A percentile compares a stretch with the other conserved stretches of the same genome.
These are phyloP conservation scores for Sugiyamaella castrensis DNA, from an alignment of 1,139 yeast species.

Conservation along the genomic window DNA sequence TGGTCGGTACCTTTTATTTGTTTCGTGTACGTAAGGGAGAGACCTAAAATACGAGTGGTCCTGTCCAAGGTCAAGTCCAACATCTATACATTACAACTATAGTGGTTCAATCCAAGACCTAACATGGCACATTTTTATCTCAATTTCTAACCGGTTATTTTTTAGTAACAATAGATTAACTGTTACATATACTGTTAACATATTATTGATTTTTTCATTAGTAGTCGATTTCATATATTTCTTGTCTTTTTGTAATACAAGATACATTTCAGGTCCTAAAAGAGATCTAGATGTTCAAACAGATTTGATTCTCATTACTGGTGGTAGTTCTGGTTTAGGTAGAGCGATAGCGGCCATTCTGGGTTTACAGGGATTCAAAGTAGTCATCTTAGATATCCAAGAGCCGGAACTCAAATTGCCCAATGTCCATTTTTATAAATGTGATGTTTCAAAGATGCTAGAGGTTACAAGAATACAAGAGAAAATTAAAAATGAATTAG, in stretches of 20 bases:
- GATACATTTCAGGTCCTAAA: conserved; percentile 23
- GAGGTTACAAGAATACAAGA: conserved; percentile 37
- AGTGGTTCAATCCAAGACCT: too few species aligned
- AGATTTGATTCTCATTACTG: conserved; percentile 54
- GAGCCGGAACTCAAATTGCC: conserved; percentile 35
- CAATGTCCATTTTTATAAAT: conserved; percentile 39
- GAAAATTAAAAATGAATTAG: conserved; percentile 35
- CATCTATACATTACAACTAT: too few species aligned
- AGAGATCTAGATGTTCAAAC: conserved; percentile 18
- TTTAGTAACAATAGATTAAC: neutral
- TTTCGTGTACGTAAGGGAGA: conserved; percentile 18
- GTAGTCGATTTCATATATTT: conserved; percentile 17
- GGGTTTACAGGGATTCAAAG: conserved; percentile 35
- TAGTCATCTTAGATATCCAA: conserved; percentile 51
- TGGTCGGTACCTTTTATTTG: conserved; percentile 22
- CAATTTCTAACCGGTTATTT: too few species aligned
- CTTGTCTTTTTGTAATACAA: conserved; percentile 16
- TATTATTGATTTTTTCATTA: conserved; percentile 9
- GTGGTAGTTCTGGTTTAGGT: conserved; percentile 66
- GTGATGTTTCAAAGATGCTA: conserved; percentile 50
- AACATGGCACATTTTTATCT: too few species aligned
- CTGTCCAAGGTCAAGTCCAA: too few species aligned
- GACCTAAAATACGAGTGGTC: too few species aligned
- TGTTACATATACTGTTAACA: neutral
- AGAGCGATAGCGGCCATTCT: conserved; percentile 43